Percentiles rank a stretch among this genome's conserved stretches.
phyloP scores from a whole-genome alignment of 805 yeast genomes.

The Saturnispora quitensis region DNA sequence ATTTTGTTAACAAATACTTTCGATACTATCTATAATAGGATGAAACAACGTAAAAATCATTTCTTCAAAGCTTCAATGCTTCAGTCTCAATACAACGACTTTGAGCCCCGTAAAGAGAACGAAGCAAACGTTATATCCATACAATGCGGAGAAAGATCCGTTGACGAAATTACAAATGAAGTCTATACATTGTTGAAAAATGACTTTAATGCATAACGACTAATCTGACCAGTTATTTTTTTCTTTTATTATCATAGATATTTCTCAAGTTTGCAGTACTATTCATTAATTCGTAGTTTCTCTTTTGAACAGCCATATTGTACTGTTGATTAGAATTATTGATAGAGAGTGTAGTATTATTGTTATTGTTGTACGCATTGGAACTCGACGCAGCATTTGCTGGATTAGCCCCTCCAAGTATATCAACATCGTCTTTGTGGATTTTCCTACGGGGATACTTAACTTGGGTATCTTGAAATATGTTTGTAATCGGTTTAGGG shows the following conservation, averaged over 20 bases:
- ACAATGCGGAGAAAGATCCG: constrained; percentile 17
- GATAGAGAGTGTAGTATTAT: constrained; percentile 9
- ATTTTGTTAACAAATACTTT: constrained; percentile 59
- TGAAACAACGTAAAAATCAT: constrained; percentile 59
- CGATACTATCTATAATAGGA: constrained; percentile 53
- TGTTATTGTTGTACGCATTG: constrained; percentile 7
- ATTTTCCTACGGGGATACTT: constrained; percentile 83
- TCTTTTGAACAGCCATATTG: constrained; percentile 6
- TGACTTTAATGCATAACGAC: not conserved
- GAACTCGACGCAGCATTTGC: constrained; percentile 6
- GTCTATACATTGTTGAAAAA: constrained; percentile 1
- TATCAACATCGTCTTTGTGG: constrained; percentile 80
- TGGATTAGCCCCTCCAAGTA: constrained; percentile 26
- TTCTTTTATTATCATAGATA: constrained; percentile 5
- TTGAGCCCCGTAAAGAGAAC: constrained; percentile 52
- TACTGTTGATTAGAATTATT: not conserved
- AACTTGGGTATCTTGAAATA: constrained; percentile 65
- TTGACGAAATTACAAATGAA: constrained; percentile 12
- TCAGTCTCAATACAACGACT: constrained; percentile 61
- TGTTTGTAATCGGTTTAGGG: constrained; percentile 57
- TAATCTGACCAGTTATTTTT: not conserved
- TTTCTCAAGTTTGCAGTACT: constrained; percentile 2
- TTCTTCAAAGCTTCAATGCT: constrained; percentile 87
- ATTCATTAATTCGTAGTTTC: constrained; percentile 13
- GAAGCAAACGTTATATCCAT: constrained; percentile 14